Base-by-base conservation (phyloP, 2,329 filamentous ascomycete species). In the Cordyceps javanica region DNA sequence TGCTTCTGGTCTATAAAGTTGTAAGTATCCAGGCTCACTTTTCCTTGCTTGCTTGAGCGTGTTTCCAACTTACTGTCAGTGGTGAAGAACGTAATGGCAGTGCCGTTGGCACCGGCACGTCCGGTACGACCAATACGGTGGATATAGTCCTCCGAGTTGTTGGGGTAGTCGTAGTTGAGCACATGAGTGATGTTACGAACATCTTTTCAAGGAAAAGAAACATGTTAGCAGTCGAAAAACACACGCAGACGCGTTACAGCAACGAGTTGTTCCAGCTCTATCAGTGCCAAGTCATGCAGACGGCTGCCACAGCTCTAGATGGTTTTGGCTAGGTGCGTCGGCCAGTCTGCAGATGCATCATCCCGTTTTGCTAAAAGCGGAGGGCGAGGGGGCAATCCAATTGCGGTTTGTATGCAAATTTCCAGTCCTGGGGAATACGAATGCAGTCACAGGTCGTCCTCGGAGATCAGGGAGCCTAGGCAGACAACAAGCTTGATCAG, bases 151-250 rank as follows among this genome's bases (percentile, higher is more conserved):
- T 99, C 94, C 69, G 94, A 86, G 77, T 97, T 97, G 82, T 97
- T 97, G 75, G 93, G 93, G 78, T 97, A 97, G 76, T 97, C 94
- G 90, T 97, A 97, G 87, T 97, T 97, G 80, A 99, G 85, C 78
- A 99, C 94, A 81, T 99, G 94, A 78, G 94, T 97, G 81, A 99
- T 99, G 84, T 99, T 96, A 80, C 92, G 93, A 82, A 99, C 94
- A 89, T 99, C 94, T 97, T 97, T 72, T 71, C 69, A 70, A 68
- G 68, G 69, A 63, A 78, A 70, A 80, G 74, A 79, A 73, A 82
- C 75, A 84, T 82, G 89, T 96, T 95, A 96, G 91, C 79, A 82
- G 80, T 76, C 78, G 79, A 74, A 75, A 46, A 51, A 48, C 70
- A 72, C 72, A 68, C 72, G 67, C 64, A 57, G 70, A 67, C 69